phyloP scores from a whole-genome alignment of 2,329 filamentous ascomycete species.

The Xylaria sp. region DNA sequence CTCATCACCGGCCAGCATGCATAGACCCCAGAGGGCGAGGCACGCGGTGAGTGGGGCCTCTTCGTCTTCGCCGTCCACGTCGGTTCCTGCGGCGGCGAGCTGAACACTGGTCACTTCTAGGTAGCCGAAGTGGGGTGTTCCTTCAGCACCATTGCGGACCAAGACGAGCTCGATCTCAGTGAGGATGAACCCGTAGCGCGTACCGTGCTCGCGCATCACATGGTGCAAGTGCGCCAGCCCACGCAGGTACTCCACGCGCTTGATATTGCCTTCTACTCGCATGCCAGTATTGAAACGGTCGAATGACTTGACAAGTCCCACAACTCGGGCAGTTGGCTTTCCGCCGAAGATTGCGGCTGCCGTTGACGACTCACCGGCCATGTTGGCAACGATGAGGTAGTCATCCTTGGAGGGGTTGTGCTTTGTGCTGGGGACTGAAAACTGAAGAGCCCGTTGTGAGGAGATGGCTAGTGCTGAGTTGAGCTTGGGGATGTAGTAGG shows the following conservation, averaged over 20 bases:
- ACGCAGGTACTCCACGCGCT: constrained; percentile 86
- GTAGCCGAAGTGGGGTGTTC: constrained; percentile 84
- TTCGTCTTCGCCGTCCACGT: constrained; percentile 42
- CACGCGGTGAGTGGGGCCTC: constrained; percentile 67
- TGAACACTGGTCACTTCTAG: constrained; percentile 74
- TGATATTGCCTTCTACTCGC: constrained; percentile 82
- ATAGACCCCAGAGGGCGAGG: constrained; percentile 78
- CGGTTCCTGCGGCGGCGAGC: constrained; percentile 51
- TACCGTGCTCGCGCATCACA: constrained; percentile 91
- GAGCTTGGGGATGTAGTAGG: constrained; percentile 83
- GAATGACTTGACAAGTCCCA: constrained; percentile 84
- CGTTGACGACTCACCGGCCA: constrained; percentile 60
- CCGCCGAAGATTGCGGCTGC: constrained; percentile 59
- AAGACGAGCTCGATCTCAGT: constrained; percentile 95
- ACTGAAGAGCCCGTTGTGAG: constrained; percentile 67
- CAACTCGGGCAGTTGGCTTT: constrained; percentile 53
- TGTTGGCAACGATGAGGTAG: constrained; percentile 70
- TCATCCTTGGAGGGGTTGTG: constrained; percentile 47
- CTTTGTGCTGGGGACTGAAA: constrained; percentile 51
- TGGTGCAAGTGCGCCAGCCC: constrained; percentile 86
- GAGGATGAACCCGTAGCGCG: constrained; percentile 94
- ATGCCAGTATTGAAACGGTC: constrained; percentile 96
- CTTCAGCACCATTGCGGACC: constrained; percentile 77
- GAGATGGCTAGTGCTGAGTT: constrained; percentile 83
- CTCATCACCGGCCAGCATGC: constrained; percentile 71